Evolutionary conservation across 371 early-diverging fungal species (phyloP), one percentile per base, ranked within the genome.

Genomic region (Mucor sp.): DNA sequence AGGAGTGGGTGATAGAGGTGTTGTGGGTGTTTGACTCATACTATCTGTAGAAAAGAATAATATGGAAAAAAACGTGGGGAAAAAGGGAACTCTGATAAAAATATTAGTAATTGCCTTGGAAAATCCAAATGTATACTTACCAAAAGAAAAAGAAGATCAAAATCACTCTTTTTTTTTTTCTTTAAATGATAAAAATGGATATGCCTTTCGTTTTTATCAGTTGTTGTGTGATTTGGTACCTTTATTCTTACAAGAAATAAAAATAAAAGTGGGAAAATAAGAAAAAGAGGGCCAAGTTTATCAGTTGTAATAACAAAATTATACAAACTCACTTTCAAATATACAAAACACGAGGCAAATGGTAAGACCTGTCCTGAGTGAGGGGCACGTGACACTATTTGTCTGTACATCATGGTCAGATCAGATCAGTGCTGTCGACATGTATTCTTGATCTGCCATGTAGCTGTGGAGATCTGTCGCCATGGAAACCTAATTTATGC

Each of bases 1-100:
- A 64, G 74, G 64, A 35, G 67, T 66, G 28, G 67, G 74, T 56
- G 71, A 60, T 37, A 71, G 39, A 37, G 68, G 60, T 37, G 65
- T 61, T 30, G 62, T 58, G 30, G 70, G 62, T 56, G 63, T 62
- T 58, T 66, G 70, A 50, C 64, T 68, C 65, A 72, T 72, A 55
- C 6, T 56, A 30, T 32, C 56, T 9, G 32, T 27, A 30, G n/a
- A 28, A 30, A 28, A 30, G 19, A 25, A 35, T 12, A 19, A 43
- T 14, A 60, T 28, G 27, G 23, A 53, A 11, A 53, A 41, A 47
- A 59, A 50, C 33, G 56, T 60, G 53, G 32, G 28, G 33, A 19
- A 19, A 58, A 59, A 57, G 43, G 19, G 50, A 50, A 23, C 23
- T 50, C 50, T 50, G 50, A 9, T 23, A 50, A 44, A 44, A 19